Base-by-base conservation (phyloP, 2,329 filamentous ascomycete genomes). In the Colletotrichum euphorbiae region DNA sequence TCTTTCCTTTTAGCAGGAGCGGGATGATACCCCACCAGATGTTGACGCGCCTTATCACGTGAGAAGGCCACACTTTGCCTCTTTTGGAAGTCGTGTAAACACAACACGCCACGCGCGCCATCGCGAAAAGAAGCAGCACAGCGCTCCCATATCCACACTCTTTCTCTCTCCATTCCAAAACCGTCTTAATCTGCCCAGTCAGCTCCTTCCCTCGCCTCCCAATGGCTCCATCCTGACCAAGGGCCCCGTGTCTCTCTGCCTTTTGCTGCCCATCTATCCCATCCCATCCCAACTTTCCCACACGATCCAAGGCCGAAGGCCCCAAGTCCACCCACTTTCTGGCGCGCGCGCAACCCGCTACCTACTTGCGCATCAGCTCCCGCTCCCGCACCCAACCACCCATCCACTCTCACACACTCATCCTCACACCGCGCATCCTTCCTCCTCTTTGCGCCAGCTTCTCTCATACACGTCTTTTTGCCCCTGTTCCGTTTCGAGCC, bases 51-150 rank as follows among this genome's bases (percentile, higher is more conserved):
- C 38, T 28, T 52, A 15, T 70, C 70, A 71, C 70, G 70, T 71
- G 70, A 8, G 1, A 1, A 4, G 13, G 51, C 67, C 69, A 38
- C 70, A 31, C 52, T 6, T 6, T 55, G 38, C 15, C 4, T 52
- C 48, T 52, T 52, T 36, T 6, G 68, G 70, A 55, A 70, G 58
- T n/a, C 62, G 43, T 48, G 64, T 71, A 71, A 71, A 71, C 70
- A 71, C 70, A 55, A 59, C 60, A 67, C 52, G 59, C 59, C 50
- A 55, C 50, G 68, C 61, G 70, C 68, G 68, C 57, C 60, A 67
- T 61, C 67, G 67, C 67, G 69, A 68, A 67, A 62, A 48, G 38
- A 45, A 52, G 40, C 24, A 52, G 31, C 43, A 55, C 19, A 33
- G 46, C 15, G 43, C 46, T 52, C 52, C 62, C 54, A 55, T 61